Conservation (phyloP, 495 filamentous ascomycete species). For the Neurospora sublineolata region DNA sequence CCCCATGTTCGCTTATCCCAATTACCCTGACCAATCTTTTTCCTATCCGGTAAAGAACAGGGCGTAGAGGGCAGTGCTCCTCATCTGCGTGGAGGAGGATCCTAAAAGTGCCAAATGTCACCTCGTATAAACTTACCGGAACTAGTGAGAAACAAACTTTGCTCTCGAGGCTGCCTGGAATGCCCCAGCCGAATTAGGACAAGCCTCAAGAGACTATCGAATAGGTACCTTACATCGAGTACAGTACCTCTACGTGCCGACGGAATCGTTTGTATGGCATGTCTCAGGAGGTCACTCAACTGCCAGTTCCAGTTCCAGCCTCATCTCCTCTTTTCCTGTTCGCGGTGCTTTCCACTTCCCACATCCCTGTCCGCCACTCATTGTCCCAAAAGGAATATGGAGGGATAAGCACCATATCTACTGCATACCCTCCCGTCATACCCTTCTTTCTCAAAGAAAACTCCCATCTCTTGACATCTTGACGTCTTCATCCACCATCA, state of each 20-base stretch:
- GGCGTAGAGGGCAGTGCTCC: not conserved
- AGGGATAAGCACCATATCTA: not conserved
- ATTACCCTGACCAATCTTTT: not conserved
- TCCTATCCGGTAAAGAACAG: not conserved
- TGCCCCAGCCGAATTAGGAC: not conserved
- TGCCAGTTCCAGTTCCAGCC: not conserved
- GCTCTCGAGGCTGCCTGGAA: not conserved
- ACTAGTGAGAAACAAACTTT: too few species aligned
- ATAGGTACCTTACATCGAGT: not conserved
- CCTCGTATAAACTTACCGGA: not conserved
- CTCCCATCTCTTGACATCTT: not conserved
- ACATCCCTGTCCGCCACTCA: not conserved
- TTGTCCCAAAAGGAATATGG: not conserved
- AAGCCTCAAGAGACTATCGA: not conserved
- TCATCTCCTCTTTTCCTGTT: not conserved
- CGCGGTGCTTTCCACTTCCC: not conserved
- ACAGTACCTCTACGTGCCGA: too few species aligned
- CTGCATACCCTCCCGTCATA: not conserved
- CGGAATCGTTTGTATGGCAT: not conserved
- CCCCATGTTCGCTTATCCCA: not conserved
- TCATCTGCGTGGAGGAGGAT: not conserved
- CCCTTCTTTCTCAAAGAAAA: not conserved
- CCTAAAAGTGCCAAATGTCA: not conserved
- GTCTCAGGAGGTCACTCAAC: not conserved
- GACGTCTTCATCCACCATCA: not conserved